Evolutionary conservation across 2,329 filamentous ascomycete genomes (phyloP), one percentile per base, ranked within the genome.

Genomic region (Hypoxylon sp.): DNA sequence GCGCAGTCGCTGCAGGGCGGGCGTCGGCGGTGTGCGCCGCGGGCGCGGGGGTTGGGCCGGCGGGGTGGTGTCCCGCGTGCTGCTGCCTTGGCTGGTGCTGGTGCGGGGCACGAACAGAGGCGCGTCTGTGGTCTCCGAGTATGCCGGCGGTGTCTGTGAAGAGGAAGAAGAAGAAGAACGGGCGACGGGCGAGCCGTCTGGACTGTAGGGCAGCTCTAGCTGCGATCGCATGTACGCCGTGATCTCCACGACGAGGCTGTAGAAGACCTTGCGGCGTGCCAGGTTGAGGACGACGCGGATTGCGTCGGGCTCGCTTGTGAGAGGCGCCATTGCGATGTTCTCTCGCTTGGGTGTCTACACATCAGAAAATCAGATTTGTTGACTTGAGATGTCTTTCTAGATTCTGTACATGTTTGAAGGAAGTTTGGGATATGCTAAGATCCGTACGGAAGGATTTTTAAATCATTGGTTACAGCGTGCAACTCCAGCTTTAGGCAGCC

Each of bases 241-340:
- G 63, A 83, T 80, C 27, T 81, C 76, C 35, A 72, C 67, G 16
- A 81, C 70, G 13, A 85, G 75, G 36, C 69, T 69, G 47, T 79
- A 75, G 21, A 83, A 74, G 2, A 76, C 79, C 55, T 74, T 75
- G 35, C 81, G 78, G 32, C 76, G 74, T 19, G 77, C 75, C 19
- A 73, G 72, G 57, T 83, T 79, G 29, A 85, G 73, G 17, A 79
- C 73, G 43, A 84, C 76, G 68, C 80, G 74, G 44, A 83, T 67
- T 59, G 81, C 79, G 51, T 79, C 76, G 37, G 80, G 80, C 55
- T 83, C 80, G 25, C 73, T 75, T 46, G 75, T 79, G 40, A 79
- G 71, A 42, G 80, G 80, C 49, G 80, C 78, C 80, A 83, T 82
- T 47, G 9, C 21, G 37, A 40, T 21, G 34, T 41, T 31, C 11